Evolutionary conservation across 1,284 basidiomycete species (phyloP).

Genomic region (Tylopilus microsporus): DNA sequence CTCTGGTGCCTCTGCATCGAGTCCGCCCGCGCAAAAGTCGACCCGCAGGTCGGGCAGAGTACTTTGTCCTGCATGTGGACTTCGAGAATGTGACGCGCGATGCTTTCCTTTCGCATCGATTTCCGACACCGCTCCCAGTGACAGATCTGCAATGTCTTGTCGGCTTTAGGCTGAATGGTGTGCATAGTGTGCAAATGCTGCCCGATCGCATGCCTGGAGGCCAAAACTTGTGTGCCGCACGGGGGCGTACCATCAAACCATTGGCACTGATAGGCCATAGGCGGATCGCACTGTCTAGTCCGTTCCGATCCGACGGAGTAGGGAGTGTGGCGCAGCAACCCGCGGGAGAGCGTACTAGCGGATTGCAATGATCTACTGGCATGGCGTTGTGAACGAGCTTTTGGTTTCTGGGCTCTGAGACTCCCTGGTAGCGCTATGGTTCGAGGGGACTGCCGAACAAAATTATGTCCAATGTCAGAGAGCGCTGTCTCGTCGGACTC

Average conservation of each 20-base stretch:
- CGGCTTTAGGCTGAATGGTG: neutral
- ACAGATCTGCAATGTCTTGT: constrained; percentile 10
- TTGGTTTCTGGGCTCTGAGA: neutral
- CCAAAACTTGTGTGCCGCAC: constrained; percentile 4
- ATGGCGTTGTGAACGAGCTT: neutral
- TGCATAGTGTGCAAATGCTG: constrained; percentile 15
- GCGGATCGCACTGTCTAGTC: neutral
- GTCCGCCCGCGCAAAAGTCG: constrained; percentile 21
- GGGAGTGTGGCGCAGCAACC: constrained; percentile 5
- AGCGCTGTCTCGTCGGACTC: neutral
- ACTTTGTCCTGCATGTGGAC: constrained; percentile 23
- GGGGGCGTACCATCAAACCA: constrained; percentile 4
- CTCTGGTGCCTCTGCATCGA: constrained; percentile 25
- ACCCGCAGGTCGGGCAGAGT: constrained; percentile 13
- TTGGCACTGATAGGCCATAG: constrained; percentile 4
- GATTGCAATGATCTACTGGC: too few species aligned
- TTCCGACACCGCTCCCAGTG: constrained; percentile 16
- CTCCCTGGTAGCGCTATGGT: neutral
- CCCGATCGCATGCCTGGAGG: constrained; percentile 15
- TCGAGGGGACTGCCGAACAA: neutral
- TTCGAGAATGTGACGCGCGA: constrained; percentile 21
- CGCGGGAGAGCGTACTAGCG: too few species aligned
- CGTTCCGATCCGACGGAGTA: neutral
- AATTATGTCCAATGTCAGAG: neutral
- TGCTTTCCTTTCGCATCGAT: constrained; percentile 24